Conservation (phyloP, 352 stramenopile genomes). For the Globisporangium spinosum region DNA sequence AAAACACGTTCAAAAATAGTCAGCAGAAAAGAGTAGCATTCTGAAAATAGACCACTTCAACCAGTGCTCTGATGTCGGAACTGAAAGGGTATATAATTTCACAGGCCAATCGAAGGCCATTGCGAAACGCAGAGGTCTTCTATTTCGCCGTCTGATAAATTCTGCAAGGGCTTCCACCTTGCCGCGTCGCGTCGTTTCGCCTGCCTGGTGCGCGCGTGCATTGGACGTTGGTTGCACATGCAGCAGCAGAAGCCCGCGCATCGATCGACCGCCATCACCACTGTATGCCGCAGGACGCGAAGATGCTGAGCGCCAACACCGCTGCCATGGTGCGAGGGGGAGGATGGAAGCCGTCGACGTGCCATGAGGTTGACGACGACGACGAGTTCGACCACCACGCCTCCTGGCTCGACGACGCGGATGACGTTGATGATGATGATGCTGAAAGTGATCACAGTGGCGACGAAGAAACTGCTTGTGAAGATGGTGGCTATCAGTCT, state of each 20-base stretch:
- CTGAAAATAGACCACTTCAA: neutral
- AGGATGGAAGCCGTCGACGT: neutral
- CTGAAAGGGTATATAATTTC: neutral
- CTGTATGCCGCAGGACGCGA: neutral
- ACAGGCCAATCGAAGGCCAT: neutral
- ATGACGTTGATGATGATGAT: neutral
- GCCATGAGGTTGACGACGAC: conserved; percentile 14
- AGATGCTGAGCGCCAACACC: conserved; percentile 9
- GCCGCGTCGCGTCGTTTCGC: conserved; percentile 12
- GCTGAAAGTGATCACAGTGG: neutral
- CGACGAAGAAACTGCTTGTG: neutral
- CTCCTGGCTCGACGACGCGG: conserved; percentile 14
- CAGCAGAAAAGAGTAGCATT: neutral
- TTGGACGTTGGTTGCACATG: conserved; percentile 3
- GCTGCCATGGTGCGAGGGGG: neutral
- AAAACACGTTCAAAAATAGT: conserved; percentile 8
- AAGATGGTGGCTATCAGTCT: neutral
- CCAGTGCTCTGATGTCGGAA: neutral
- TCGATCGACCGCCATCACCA: neutral
- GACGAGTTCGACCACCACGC: conserved; percentile 10
- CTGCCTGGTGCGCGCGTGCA: neutral
- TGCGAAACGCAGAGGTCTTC: neutral
- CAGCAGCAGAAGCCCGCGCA: conserved; percentile 1
- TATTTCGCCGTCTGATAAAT: neutral
- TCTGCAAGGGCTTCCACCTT: neutral